A percentile compares a stretch with the other conserved stretches of the same genome.
Evolutionary conservation across 2,329 filamentous ascomycete species (phyloP).

Genomic region (Pseudogymnoascus sp.): DNA sequence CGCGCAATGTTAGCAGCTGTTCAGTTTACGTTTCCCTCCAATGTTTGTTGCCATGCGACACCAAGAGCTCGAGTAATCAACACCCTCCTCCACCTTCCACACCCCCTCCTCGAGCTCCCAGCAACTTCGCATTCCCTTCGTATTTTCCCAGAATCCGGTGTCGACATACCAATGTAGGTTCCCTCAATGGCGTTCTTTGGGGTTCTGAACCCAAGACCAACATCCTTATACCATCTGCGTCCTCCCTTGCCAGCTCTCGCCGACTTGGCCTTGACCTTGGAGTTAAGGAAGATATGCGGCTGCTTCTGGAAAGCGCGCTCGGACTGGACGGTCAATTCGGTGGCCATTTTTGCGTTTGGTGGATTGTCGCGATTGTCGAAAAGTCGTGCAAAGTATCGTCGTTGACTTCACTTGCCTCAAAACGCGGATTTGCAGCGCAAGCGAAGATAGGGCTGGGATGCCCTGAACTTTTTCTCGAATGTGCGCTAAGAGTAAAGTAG

Average conservation of each 20-base stretch:
- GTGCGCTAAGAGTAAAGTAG: background rate
- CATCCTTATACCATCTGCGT: conserved; percentile 98
- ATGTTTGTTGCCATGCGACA: background rate
- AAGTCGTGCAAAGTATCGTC: conserved; percentile 18
- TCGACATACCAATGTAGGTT: conserved; percentile 89
- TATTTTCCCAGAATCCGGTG: conserved; percentile 6
- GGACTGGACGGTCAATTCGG: conserved; percentile 98
- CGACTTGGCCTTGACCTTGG: conserved; percentile 83
- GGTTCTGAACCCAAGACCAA: conserved; percentile 98
- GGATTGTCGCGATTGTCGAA: conserved; percentile 21
- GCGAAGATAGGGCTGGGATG: conserved; percentile 6
- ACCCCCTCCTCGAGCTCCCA: background rate
- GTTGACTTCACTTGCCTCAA: conserved; percentile 14
- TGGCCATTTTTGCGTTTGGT: conserved; percentile 60
- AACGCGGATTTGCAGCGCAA: conserved; percentile 1
- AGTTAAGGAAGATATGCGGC: conserved; percentile 99
- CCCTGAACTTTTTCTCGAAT: conserved; percentile 3
- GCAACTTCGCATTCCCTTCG: background rate
- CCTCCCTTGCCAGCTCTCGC: conserved; percentile 82
- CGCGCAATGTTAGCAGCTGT: conserved; percentile 17
- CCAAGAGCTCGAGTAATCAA: conserved; percentile 5
- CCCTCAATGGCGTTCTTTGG: conserved; percentile 98
- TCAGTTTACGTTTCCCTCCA: background rate
- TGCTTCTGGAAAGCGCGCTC: conserved; percentile 99
- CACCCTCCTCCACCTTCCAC: background rate